Conservation (phyloP, 208 protist species). For the Acanthamoeba royreba region DNA sequence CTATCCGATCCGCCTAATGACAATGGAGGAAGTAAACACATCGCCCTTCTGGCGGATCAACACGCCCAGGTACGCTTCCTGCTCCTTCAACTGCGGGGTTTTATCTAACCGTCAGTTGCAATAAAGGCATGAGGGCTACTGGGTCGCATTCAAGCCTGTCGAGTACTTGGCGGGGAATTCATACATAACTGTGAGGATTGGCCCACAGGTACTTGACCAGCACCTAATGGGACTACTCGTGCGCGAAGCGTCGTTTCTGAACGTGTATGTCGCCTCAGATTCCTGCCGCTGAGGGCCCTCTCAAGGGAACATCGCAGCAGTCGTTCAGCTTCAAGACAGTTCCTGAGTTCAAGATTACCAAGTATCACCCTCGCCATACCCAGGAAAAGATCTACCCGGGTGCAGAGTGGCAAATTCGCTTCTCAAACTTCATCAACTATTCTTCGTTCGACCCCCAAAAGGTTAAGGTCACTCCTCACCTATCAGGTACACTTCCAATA, state of each 20-base stretch:
- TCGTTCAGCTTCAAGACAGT: slow-evolving; percentile 37
- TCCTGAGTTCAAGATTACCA: slow-evolving; percentile 42
- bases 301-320: neutral
- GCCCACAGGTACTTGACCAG: neutral
- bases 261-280: neutral
- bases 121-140: slow-evolving; percentile 42
- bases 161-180: neutral
- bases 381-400: slow-evolving; percentile 42
- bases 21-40: slow-evolving; percentile 29
- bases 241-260: neutral
- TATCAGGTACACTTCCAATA: slow-evolving; percentile 21
- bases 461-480: neutral
- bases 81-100: neutral
- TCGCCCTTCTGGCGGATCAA: slow-evolving; percentile 44
- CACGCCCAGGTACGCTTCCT: neutral
- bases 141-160: slow-evolving; percentile 19
- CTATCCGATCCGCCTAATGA: neutral
- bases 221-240: neutral
- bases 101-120: no score
- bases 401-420: slow-evolving; percentile 26
- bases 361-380: neutral
- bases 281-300: neutral
- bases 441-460: neutral
- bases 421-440: neutral
- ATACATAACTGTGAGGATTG: neutral